A percentile compares a stretch with the other conserved stretches of the same genome.
Conservation (phyloP, 805 yeast genomes). For the Candida coleopterorum region DNA sequence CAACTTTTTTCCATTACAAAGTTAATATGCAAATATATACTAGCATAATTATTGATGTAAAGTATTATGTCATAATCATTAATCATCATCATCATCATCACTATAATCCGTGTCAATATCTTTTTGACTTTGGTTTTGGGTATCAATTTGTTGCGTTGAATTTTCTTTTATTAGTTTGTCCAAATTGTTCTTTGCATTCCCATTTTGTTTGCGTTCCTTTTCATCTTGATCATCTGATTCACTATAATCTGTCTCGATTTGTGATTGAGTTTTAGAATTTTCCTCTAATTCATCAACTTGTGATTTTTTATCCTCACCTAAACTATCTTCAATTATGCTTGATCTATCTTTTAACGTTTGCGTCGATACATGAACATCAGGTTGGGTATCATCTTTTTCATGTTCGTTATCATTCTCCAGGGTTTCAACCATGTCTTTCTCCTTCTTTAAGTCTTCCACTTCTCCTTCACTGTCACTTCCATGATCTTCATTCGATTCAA, state of each 20-base stretch:
- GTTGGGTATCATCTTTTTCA: slow-evolving; percentile 8
- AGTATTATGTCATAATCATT: neutral
- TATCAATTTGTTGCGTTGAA: neutral
- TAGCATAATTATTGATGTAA: too few relatives aligned
- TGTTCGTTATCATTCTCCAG: slow-evolving; percentile 4
- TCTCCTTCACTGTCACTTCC: slow-evolving; percentile 4
- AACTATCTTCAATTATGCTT: slow-evolving; percentile 10
- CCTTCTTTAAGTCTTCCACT: slow-evolving; percentile 1
- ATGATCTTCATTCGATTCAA: slow-evolving; percentile 1
- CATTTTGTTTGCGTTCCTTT: neutral
- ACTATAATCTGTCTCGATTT: slow-evolving; percentile 4
- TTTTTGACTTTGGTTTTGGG: slow-evolving; percentile 3
- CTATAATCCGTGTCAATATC: slow-evolving; percentile 11
- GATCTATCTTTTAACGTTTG: slow-evolving; percentile 1
- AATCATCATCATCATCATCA: slow-evolving; percentile 6
- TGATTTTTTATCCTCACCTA: slow-evolving; percentile 4
- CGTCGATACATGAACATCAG: slow-evolving; percentile 5
- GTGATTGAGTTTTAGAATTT: slow-evolving; percentile 1
- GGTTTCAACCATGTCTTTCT: slow-evolving; percentile 3
- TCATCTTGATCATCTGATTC: slow-evolving; percentile 8
- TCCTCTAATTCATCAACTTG: slow-evolving; percentile 3
- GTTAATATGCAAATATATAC: too few relatives aligned
- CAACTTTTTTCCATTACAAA: too few relatives aligned
- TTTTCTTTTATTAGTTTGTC: neutral
- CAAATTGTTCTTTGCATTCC: neutral